phyloP scores from a whole-genome alignment of 352 stramenopile species.

The Phytophthora constricta region DNA sequence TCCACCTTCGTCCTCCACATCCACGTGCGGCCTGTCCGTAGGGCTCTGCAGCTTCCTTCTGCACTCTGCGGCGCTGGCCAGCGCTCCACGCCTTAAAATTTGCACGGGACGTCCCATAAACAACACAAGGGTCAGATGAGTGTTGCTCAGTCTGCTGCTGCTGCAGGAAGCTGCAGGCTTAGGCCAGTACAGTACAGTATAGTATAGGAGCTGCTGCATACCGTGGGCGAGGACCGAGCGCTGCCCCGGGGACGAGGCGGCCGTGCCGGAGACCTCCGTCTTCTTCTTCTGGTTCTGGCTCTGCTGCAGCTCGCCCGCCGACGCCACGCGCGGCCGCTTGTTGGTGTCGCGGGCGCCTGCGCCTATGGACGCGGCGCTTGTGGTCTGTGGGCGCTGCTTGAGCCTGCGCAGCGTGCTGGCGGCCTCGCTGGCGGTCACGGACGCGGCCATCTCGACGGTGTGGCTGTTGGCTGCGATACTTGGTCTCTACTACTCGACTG shows the following conservation, averaged over 20 bases:
- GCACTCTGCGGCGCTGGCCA: neutral
- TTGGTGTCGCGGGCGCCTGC: conserved; percentile 40
- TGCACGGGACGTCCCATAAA: too few relatives aligned
- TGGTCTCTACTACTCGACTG: too few relatives aligned
- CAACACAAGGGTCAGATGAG: too few relatives aligned
- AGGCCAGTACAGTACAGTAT: neutral
- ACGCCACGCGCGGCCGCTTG: conserved; percentile 28
- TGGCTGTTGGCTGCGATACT: conserved; percentile 4
- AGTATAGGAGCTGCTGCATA: neutral
- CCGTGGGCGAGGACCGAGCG: neutral
- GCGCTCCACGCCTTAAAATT: conserved; percentile 1
- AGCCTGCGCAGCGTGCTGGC: conserved; percentile 14
- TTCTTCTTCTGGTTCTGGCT: conserved; percentile 22
- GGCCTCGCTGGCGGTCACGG: conserved; percentile 22
- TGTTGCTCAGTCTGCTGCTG: too few relatives aligned
- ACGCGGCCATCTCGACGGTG: conserved; percentile 10
- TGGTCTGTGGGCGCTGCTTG: conserved; percentile 11
- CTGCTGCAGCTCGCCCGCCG: conserved; percentile 10
- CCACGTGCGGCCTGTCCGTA: neutral
- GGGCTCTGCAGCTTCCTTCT: conserved; percentile 21
- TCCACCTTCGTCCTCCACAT: conserved; percentile 15
- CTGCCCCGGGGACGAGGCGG: neutral
- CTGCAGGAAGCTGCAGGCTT: too few relatives aligned
- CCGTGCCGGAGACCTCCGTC: too few relatives aligned
- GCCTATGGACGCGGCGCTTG: too few relatives aligned